These are phyloP conservation scores for Zopfia rhizophila DNA, from an alignment of 2,329 filamentous ascomycete genomes.

Conservation along the genomic window DNA sequence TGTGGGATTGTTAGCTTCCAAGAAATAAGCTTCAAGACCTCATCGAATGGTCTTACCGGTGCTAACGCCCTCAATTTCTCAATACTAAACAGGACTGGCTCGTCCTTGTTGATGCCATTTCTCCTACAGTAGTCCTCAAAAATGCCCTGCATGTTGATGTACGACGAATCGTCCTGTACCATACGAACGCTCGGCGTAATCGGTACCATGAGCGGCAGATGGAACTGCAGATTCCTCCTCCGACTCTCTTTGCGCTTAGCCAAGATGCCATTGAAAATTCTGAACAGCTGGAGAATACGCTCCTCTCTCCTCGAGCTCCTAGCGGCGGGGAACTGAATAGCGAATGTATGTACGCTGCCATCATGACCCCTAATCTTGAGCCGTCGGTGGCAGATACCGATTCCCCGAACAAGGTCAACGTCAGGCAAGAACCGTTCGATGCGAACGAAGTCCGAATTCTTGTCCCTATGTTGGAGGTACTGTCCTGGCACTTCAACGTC, in stretches of 20 bases:
- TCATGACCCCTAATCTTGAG: conserved; percentile 98
- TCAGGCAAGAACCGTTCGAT: conserved; percentile 97
- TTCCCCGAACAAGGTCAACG: conserved; percentile 90
- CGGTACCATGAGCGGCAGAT: conserved; percentile 93
- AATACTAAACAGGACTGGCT: conserved; percentile 93
- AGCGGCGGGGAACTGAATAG: conserved; percentile 93
- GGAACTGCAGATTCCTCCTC: conserved; percentile 93
- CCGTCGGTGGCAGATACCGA: conserved; percentile 89
- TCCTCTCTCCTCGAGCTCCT: conserved; percentile 94
- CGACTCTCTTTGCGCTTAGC: conserved; percentile 94
- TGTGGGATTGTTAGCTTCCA: conserved; percentile 48
- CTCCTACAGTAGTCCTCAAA: conserved; percentile 96
- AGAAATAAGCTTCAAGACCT: conserved; percentile 18
- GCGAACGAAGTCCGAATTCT: conserved; percentile 97
- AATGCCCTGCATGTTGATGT: conserved; percentile 91
- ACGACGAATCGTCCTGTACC: conserved; percentile 94
- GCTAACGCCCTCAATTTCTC: conserved; percentile 83
- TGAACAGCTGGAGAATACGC: conserved; percentile 93
- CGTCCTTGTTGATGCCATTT: conserved; percentile 89
- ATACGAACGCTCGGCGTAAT: conserved; percentile 94
- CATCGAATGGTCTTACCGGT: conserved; percentile 42
- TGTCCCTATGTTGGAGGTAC: conserved; percentile 96
- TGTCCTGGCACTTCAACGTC: conserved; percentile 98
- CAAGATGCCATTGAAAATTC: conserved; percentile 94
- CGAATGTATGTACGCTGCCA: conserved; percentile 95